These are phyloP conservation scores for Amauroascus verrucosus DNA, from an alignment of 2,329 filamentous ascomycete genomes.

Conservation along the genomic window DNA sequence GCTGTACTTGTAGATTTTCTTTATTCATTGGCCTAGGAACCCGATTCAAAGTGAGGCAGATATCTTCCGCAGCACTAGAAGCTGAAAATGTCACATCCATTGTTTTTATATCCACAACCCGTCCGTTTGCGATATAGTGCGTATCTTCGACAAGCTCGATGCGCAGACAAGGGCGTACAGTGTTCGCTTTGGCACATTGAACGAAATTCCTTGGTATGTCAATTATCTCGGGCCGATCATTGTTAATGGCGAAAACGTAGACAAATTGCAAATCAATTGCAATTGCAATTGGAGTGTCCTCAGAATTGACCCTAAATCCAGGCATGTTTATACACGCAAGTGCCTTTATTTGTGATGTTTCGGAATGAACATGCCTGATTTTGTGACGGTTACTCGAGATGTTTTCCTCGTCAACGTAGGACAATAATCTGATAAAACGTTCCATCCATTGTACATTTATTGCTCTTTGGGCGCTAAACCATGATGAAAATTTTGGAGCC, in stretches of 20 bases:
- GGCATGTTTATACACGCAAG: neutral
- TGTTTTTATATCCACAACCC: neutral
- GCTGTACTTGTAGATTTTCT: neutral
- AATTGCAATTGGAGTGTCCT: neutral
- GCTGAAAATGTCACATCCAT: neutral
- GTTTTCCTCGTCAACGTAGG: neutral
- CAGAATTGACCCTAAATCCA: neutral
- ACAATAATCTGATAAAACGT: neutral
- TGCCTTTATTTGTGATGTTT: neutral
- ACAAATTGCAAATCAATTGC: neutral
- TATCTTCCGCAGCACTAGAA: neutral
- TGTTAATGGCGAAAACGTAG: neutral
- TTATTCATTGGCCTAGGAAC: neutral
- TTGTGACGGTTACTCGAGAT: neutral
- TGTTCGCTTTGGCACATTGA: neutral
- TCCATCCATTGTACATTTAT: neutral
- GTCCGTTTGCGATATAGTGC: neutral
- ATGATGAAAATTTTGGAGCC: neutral
- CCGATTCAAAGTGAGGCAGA: neutral
- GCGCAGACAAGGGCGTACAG: neutral
- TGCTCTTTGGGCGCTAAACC: neutral
- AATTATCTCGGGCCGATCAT: neutral
- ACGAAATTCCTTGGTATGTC: slow-evolving; percentile 2
- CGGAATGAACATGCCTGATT: neutral
- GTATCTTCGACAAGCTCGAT: neutral